Percentiles rank a stretch among this genome's conserved stretches.
These are phyloP conservation scores for Straminergon stramineum DNA, from an alignment of 225 moss, liverwort and hornwort species.

Conservation along the genomic window DNA sequence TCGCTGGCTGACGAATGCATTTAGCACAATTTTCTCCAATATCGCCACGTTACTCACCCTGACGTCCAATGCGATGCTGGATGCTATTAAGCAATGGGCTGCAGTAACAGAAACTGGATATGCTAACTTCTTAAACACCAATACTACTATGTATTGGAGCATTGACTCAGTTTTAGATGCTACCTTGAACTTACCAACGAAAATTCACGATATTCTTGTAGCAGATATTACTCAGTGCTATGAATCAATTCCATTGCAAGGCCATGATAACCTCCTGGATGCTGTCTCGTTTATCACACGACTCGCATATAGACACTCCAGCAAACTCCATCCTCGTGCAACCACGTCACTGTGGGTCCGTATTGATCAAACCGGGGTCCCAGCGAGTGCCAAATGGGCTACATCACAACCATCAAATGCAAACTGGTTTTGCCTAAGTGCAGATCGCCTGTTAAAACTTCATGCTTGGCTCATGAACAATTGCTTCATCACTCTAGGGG, in stretches of 20 bases:
- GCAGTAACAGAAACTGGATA: rapidly evolving
- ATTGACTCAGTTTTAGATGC: rapidly evolving
- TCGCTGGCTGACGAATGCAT: no score
- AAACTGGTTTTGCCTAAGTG: rapidly evolving
- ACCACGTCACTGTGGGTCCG: rapidly evolving
- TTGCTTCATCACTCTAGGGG: background rate
- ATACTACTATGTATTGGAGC: background rate
- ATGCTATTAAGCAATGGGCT: no score
- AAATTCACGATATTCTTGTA: background rate
- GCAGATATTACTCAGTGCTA: background rate
- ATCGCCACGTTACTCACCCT: no score
- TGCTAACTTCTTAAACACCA: rapidly evolving
- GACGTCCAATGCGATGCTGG: no score
- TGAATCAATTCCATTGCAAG: background rate
- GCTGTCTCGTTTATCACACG: background rate
- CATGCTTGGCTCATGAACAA: background rate
- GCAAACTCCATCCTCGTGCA: rapidly evolving
- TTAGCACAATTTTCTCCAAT: no score
- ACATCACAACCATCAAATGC: rapidly evolving
- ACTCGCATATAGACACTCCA: rapidly evolving
- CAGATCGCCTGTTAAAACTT: rapidly evolving
- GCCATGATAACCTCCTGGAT: rapidly evolving
- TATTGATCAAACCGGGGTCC: rapidly evolving
- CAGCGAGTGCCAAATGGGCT: rapidly evolving
- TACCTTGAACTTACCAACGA: rapidly evolving